A percentile compares a stretch with the other conserved stretches of the same genome.
phyloP scores from a whole-genome alignment of 2,329 filamentous ascomycete species.

The Rhynchosporium agropyri region DNA sequence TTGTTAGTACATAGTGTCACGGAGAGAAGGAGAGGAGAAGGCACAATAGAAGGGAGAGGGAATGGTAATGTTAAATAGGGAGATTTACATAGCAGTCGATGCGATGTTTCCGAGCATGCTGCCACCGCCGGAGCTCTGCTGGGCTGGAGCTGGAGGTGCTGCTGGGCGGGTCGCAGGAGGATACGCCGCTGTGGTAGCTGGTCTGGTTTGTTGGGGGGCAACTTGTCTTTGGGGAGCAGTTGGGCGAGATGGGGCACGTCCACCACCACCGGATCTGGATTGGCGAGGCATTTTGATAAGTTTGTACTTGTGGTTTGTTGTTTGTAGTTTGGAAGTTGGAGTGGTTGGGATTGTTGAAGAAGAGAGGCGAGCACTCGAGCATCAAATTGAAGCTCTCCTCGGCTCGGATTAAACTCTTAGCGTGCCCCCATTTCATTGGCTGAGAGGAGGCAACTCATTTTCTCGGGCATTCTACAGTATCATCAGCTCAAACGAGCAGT shows the following conservation, averaged over 20 bases:
- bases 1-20: conserved; percentile 5
- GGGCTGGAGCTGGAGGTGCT: conserved; percentile 45
- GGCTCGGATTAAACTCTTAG: conserved; percentile 20
- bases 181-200: conserved; percentile 65
- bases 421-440: conserved; percentile 28
- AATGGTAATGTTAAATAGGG: neutral
- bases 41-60: too few relatives aligned
- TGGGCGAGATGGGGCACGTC: conserved; percentile 67
- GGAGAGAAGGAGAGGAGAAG: too few relatives aligned
- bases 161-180: conserved; percentile 55
- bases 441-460: conserved; percentile 23
- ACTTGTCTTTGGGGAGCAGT: conserved; percentile 60
- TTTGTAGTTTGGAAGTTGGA: conserved; percentile 2
- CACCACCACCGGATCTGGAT: conserved; percentile 62
- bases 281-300: conserved; percentile 71
- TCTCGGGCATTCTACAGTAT: neutral
- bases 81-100: conserved; percentile 89
- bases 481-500: neutral
- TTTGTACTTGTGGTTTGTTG: neutral
- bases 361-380: conserved; percentile 12
- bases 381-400: conserved; percentile 21
- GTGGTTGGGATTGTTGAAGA: conserved; percentile 14
- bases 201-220: conserved; percentile 65
- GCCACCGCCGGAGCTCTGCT: conserved; percentile 61
- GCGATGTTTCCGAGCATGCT: conserved; percentile 97